Percentiles rank a stretch among this genome's conserved stretches.
Evolutionary conservation across 2,329 filamentous ascomycete species (phyloP).

Genomic region (Alternaria metachromatica): DNA sequence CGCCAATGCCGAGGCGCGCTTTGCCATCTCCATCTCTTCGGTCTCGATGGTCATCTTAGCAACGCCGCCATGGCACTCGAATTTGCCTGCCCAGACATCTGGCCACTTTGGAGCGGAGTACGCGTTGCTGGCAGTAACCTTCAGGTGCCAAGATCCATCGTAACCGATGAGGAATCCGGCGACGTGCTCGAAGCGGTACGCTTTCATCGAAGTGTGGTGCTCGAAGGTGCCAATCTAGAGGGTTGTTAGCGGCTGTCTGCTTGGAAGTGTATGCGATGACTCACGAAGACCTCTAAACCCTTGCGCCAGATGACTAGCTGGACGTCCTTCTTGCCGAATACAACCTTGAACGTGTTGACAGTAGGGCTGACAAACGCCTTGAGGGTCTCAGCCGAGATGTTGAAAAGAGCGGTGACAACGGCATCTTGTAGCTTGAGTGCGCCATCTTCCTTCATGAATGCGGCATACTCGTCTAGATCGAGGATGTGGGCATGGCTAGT

Average conservation of each 20-base stretch:
- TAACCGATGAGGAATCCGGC: constrained; percentile 26
- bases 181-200: constrained; percentile 21
- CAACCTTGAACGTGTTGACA: constrained; percentile 19
- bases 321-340: constrained; percentile 16
- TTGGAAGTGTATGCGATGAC: not conserved
- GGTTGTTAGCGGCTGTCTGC: not conserved
- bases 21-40: constrained; percentile 8
- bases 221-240: constrained; percentile 21
- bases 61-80: constrained; percentile 18
- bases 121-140: constrained; percentile 14
- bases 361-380: constrained; percentile 17
- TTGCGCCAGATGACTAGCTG: constrained; percentile 30
- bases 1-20: constrained; percentile 11
- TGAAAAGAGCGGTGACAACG: constrained; percentile 21
- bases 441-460: not conserved
- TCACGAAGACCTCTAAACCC: constrained; percentile 24
- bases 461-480: constrained; percentile 10
- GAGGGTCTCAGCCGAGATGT: constrained; percentile 5
- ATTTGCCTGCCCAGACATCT: constrained; percentile 25
- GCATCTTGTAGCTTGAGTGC: constrained; percentile 22
- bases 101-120: constrained; percentile 21
- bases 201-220: constrained; percentile 14
- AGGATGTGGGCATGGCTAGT: constrained; percentile 11
- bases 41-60: constrained; percentile 21
- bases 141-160: constrained; percentile 26